Percentiles rank a stretch among this genome's conserved stretches.
These are phyloP conservation scores for Chlorella sp. DNA, from an alignment of 139 green algal genomes.

Conservation along the genomic window DNA sequence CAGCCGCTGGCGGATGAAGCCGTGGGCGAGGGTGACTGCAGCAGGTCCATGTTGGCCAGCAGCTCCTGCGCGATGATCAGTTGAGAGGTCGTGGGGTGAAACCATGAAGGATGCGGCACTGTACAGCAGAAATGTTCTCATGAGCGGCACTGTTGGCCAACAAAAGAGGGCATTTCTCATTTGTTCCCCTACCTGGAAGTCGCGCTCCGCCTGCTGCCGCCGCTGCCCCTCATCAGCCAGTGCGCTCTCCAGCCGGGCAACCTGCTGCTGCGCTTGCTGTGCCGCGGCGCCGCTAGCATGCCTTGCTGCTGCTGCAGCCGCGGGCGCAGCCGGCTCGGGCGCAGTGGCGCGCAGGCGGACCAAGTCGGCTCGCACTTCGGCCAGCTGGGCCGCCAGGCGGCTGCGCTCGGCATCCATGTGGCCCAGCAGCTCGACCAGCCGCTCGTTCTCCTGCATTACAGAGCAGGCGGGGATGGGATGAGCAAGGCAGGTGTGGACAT, in stretches of 20 bases:
- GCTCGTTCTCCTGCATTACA: constrained; percentile 31
- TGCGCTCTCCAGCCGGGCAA: constrained; percentile 36
- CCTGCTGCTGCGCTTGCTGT: background rate
- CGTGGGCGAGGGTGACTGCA: background rate
- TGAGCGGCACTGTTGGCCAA: too few relatives aligned
- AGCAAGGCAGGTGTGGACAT: too few relatives aligned
- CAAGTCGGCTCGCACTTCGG: background rate
- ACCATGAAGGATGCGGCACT: too few relatives aligned
- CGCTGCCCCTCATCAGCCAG: constrained; percentile 8
- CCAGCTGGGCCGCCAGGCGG: constrained; percentile 1
- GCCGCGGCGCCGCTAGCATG: background rate
- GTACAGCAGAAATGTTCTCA: too few relatives aligned
- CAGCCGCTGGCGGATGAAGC: background rate
- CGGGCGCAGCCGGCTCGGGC: background rate
- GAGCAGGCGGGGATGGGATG: too few relatives aligned
- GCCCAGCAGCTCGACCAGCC: constrained; percentile 26
- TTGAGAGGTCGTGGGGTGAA: too few relatives aligned
- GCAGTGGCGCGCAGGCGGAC: background rate
- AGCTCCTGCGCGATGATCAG: background rate
- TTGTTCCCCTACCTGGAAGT: constrained; percentile 1
- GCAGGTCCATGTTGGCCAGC: constrained; percentile 13
- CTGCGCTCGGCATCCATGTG: constrained; percentile 28
- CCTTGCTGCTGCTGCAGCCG: constrained; percentile 4
- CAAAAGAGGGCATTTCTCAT: too few relatives aligned
- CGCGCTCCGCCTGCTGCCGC: constrained; percentile 20